Evolutionary conservation across 768 basidiomycete species (phyloP).

Genomic region (Lactarius evosmus): DNA sequence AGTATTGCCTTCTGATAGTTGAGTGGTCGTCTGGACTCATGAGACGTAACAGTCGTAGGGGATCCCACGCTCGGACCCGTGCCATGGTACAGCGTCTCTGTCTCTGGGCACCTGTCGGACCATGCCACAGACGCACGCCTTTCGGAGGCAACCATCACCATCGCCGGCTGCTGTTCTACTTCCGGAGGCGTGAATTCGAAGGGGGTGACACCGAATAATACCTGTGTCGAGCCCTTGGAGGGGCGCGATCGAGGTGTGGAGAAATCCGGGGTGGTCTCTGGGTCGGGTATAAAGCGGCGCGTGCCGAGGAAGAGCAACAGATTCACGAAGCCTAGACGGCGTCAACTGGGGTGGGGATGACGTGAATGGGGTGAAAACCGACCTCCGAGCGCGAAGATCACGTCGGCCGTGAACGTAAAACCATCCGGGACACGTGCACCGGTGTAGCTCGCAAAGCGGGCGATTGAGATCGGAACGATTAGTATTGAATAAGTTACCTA

Average conservation of each 20-base stretch:
- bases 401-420: constrained; percentile 36
- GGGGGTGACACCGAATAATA: constrained; percentile 34
- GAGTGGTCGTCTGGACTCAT: neutral
- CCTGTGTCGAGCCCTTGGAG: constrained; percentile 29
- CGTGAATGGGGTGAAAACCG: neutral
- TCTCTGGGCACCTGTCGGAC: neutral
- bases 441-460: constrained; percentile 35
- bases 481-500: constrained; percentile 36
- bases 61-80: neutral
- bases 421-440: constrained; percentile 33
- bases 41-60: neutral
- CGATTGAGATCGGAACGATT: constrained; percentile 37
- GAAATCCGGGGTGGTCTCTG: constrained; percentile 30
- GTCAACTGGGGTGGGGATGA: neutral
- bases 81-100: neutral
- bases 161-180: neutral
- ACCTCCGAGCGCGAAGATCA: constrained; percentile 38
- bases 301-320: constrained; percentile 34
- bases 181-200: constrained; percentile 29
- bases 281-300: constrained; percentile 34
- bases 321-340: constrained; percentile 35
- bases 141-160: neutral
- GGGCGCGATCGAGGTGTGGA: constrained; percentile 32
- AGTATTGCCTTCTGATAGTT: neutral
- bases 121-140: constrained; percentile 2